Conservation (phyloP, 129 eudicot genomes). For the Gnaphalium uliginosum region DNA sequence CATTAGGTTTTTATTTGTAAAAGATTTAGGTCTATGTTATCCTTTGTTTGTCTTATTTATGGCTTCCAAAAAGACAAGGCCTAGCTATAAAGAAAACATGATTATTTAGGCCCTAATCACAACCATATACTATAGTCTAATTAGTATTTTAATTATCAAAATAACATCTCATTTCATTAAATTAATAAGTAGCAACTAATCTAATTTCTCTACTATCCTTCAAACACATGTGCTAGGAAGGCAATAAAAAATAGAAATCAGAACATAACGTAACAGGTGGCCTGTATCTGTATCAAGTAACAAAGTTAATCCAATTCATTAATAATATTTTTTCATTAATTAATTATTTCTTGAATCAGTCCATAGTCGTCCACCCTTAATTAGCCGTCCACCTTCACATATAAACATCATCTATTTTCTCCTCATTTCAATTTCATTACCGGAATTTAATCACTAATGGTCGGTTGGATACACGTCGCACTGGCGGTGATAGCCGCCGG, state of each 20-base stretch:
- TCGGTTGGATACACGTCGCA: conserved; percentile 34
- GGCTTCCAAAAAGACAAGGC: too few species aligned
- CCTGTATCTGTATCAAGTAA: neutral
- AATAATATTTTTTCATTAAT: neutral
- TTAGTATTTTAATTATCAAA: too few species aligned
- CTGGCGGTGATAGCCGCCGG: conserved; percentile 35
- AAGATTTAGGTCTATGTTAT: too few species aligned
- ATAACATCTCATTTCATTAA: too few species aligned
- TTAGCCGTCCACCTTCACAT: conserved; percentile 35
- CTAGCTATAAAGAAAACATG: too few species aligned
- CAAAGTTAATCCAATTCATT: neutral
- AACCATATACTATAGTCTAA: too few species aligned
- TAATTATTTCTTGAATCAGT: conserved; percentile 15
- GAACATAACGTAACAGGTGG: neutral
- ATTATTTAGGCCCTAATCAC: too few species aligned
- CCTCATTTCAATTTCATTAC: conserved; percentile 6
- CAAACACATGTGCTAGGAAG: neutral
- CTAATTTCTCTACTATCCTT: too few species aligned
- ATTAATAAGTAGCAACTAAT: too few species aligned
- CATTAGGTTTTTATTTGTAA: too few species aligned
- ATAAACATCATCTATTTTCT: conserved; percentile 18
- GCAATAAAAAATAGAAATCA: neutral
- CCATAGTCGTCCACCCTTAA: conserved; percentile 9
- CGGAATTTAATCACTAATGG: conserved; percentile 27
- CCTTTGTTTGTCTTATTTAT: too few species aligned